phyloP scores from a whole-genome alignment of 257 asterid genomes.

The Craterostigma plantagineum region DNA sequence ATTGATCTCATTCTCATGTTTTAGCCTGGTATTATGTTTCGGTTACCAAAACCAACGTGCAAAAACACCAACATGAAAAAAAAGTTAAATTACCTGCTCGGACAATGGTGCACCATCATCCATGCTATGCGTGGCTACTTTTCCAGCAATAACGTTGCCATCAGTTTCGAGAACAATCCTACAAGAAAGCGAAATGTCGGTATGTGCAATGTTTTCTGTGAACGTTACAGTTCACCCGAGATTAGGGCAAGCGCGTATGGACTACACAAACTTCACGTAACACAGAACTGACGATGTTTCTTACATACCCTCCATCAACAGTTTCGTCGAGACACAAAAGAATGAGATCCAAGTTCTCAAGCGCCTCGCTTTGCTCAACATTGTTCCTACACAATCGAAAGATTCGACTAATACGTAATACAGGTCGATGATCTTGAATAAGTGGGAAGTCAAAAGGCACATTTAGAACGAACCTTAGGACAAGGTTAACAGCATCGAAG shows the following conservation, averaged over 20 bases:
- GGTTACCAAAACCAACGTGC: no score
- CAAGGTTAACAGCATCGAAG: conserved; percentile 59
- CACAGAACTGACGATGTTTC: no score
- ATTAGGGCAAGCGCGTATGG: no score
- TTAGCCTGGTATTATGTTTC: no score
- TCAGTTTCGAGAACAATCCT: conserved; percentile 92
- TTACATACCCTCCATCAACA: conserved; percentile 83
- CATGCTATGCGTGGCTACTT: conserved; percentile 59
- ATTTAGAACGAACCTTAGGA: conserved; percentile 63
- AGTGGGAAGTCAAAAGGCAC: neutral
- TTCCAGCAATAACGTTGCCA: conserved; percentile 72
- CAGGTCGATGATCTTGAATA: conserved; percentile 2
- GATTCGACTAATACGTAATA: conserved; percentile 2
- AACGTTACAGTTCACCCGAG: no score
- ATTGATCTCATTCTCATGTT: no score
- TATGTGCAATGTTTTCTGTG: no score
- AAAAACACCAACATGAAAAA: neutral
- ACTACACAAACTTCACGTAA: no score
- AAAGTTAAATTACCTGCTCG: conserved; percentile 49
- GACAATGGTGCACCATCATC: conserved; percentile 81
- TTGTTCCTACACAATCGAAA: conserved; percentile 37
- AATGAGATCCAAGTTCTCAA: conserved; percentile 84
- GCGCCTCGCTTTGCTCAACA: conserved; percentile 88
- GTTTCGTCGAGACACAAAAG: conserved; percentile 88
- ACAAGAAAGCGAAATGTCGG: conserved; percentile 4